phyloP scores from a whole-genome alignment of 2,329 filamentous ascomycete species.

The Aspergillus sp. region DNA sequence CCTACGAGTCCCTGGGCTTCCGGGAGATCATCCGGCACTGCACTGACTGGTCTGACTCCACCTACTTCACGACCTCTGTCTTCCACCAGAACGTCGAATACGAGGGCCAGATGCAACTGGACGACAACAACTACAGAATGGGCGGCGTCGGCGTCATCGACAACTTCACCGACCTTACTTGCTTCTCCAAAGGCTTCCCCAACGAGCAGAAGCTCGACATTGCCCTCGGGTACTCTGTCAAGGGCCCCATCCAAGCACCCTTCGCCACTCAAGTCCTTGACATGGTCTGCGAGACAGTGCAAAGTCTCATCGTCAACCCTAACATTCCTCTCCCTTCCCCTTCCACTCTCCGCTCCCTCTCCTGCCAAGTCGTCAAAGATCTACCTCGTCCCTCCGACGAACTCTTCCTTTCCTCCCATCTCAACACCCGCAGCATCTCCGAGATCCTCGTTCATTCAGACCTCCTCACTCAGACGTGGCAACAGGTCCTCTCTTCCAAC shows the following conservation, averaged over 20 bases:
- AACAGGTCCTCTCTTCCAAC: constrained; percentile 34
- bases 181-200: constrained; percentile 35
- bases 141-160: constrained; percentile 41
- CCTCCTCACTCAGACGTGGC: constrained; percentile 40
- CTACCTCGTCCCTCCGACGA: constrained; percentile 27
- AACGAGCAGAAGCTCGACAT: constrained; percentile 33
- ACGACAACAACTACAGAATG: constrained; percentile 39
- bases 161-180: constrained; percentile 41
- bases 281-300: constrained; percentile 40
- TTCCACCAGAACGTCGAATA: constrained; percentile 41
- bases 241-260: constrained; percentile 31
- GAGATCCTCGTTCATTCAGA: constrained; percentile 42
- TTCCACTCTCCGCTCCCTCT: constrained; percentile 31
- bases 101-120: constrained; percentile 37
- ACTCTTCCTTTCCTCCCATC: constrained; percentile 34
- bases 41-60: constrained; percentile 43
- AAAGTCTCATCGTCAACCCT: constrained; percentile 38
- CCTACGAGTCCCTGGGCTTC: constrained; percentile 57
- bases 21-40: constrained; percentile 51
- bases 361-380: constrained; percentile 31
- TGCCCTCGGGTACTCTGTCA: constrained; percentile 39
- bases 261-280: constrained; percentile 39
- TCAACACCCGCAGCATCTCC: constrained; percentile 37
- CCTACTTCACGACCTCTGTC: constrained; percentile 42
- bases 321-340: constrained; percentile 34